These are phyloP conservation scores for Capniomyces stellatus DNA, from an alignment of 371 early-diverging fungal genomes.

Conservation along the genomic window DNA sequence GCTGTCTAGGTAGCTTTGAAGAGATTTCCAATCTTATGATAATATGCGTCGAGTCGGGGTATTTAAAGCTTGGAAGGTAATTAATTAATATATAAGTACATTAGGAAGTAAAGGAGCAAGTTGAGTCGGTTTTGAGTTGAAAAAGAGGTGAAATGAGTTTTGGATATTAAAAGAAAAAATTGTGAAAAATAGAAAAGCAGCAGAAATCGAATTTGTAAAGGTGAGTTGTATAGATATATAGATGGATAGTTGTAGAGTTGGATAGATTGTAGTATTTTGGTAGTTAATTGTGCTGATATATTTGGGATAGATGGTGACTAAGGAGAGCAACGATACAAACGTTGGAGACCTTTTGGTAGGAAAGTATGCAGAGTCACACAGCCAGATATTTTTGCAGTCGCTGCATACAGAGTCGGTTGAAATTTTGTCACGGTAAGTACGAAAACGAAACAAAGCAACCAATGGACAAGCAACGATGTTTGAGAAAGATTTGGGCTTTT, in stretches of 20 bases:
- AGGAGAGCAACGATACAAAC: neutral
- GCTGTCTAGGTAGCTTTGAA: neutral
- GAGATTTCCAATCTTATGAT: neutral
- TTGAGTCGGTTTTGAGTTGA: too few species aligned
- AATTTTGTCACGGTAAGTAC: neutral
- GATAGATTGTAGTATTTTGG: too few species aligned
- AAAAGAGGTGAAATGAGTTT: too few species aligned
- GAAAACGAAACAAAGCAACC: neutral
- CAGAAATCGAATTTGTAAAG: neutral
- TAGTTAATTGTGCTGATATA: too few species aligned
- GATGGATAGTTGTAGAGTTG: too few species aligned
- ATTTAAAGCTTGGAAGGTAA: too few species aligned
- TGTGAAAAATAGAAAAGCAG: neutral
- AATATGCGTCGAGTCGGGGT: neutral
- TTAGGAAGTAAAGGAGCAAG: too few species aligned
- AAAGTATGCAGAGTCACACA: neutral
- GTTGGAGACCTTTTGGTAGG: neutral
- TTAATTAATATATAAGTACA: too few species aligned
- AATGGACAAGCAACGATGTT: neutral
- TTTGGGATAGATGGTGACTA: too few species aligned
- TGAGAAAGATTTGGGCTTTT: too few species aligned
- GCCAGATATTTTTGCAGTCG: neutral
- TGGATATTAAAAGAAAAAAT: too few species aligned
- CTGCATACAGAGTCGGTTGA: neutral
- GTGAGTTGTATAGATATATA: too few species aligned